A percentile compares a stretch with the other conserved stretches of the same genome.
Conservation (phyloP, 192 early-diverging fungal genomes). For the Gigaspora rosea region DNA sequence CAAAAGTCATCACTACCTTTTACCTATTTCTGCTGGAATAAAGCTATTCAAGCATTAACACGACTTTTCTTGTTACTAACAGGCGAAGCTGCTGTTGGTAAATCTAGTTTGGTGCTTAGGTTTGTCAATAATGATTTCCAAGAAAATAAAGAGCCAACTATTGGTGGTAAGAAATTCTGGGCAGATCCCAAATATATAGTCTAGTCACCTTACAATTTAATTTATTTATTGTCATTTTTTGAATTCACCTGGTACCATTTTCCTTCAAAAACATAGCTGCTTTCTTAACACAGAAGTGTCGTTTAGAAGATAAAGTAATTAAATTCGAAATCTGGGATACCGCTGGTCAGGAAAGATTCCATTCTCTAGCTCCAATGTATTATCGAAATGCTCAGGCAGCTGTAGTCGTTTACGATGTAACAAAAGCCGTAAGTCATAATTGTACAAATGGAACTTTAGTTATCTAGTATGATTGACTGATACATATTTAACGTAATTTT, state of each 20-base stretch:
- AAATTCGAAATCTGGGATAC: slow-evolving; percentile 91
- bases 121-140: slow-evolving; percentile 95
- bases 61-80: neutral
- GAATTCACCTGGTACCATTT: neutral
- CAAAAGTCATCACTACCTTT: too few relatives aligned
- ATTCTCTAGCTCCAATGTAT: slow-evolving; percentile 96
- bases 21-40: too few relatives aligned
- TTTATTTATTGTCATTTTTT: neutral
- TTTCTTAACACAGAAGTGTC: slow-evolving; percentile 91
- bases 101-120: slow-evolving; percentile 92
- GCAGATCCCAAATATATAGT: neutral
- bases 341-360: slow-evolving; percentile 98
- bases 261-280: slow-evolving; percentile 55
- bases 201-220: too few relatives aligned
- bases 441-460: neutral
- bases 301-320: slow-evolving; percentile 79
- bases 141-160: slow-evolving; percentile 98
- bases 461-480: neutral
- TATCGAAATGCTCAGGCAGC: slow-evolving; percentile 98
- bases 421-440: slow-evolving; percentile 59
- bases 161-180: slow-evolving; percentile 68
- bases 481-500: slow-evolving; percentile 10
- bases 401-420: slow-evolving; percentile 96
- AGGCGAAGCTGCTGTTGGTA: slow-evolving; percentile 97
- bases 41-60: neutral